phyloP scores from a whole-genome alignment of 169 alveolate genomes.

The Eimeria praecox region DNA sequence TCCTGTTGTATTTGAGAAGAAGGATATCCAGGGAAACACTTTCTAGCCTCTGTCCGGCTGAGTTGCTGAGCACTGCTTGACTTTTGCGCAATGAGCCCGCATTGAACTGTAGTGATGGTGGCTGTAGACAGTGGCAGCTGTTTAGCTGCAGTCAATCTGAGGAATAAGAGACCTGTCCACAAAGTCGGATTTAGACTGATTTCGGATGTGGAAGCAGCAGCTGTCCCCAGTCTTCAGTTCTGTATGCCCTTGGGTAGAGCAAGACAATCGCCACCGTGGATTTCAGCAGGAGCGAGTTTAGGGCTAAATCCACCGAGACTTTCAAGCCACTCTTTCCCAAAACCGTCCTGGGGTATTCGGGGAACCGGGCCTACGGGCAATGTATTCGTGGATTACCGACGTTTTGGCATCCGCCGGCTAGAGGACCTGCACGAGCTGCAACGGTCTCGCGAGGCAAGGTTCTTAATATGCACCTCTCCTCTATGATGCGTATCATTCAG shows the following conservation, averaged over 20 bases:
- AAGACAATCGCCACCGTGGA: neutral
- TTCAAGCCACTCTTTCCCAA: neutral
- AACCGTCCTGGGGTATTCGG: slow-evolving; percentile 8
- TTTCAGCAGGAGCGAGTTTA: neutral
- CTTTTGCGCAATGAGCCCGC: neutral
- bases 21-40: neutral
- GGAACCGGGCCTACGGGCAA: slow-evolving; percentile 53
- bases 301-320: neutral
- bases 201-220: slow-evolving; percentile 69
- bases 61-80: neutral
- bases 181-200: neutral
- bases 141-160: neutral
- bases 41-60: neutral
- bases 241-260: slow-evolving; percentile 7
- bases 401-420: slow-evolving; percentile 44
- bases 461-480: neutral
- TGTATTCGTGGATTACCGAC: slow-evolving; percentile 60
- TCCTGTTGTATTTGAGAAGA: neutral
- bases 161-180: neutral
- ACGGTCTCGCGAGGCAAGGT: slow-evolving; percentile 69
- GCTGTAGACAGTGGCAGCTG: neutral
- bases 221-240: slow-evolving; percentile 56
- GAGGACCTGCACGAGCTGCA: slow-evolving; percentile 45
- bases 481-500: neutral
- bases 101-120: neutral